Percentiles rank a stretch among this genome's conserved stretches.
Conservation (phyloP, 139 green algal genomes). For the Micractinium conductrix region DNA sequence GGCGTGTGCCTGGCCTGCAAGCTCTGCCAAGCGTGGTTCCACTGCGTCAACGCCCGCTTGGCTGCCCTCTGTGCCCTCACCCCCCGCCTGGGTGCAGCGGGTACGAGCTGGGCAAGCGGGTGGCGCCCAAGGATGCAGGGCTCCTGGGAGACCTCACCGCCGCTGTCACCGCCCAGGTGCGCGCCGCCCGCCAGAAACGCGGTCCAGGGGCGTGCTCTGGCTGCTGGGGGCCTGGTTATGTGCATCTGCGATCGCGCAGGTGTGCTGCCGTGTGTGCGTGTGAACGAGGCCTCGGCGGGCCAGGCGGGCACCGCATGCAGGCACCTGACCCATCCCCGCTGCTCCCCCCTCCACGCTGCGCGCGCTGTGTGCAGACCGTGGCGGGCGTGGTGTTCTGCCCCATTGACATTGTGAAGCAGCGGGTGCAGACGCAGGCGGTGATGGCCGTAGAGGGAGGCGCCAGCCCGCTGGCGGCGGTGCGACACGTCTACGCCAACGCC, state of each 20-base stretch:
- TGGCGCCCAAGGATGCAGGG: slow-evolving; percentile 48
- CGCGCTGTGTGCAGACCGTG: slow-evolving; percentile 57
- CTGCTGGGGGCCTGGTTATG: background rate
- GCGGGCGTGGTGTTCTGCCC: slow-evolving; percentile 88
- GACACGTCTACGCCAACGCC: slow-evolving; percentile 33
- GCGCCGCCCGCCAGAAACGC: too few relatives aligned
- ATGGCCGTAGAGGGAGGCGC: background rate
- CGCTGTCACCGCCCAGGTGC: slow-evolving; percentile 30
- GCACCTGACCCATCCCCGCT: background rate
- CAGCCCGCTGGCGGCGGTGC: slow-evolving; percentile 16
- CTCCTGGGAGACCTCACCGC: slow-evolving; percentile 67
- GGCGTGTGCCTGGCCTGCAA: too few relatives aligned
- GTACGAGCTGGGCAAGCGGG: slow-evolving; percentile 65
- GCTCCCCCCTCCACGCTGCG: background rate
- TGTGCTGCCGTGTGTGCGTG: too few relatives aligned
- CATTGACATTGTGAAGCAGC: slow-evolving; percentile 93
- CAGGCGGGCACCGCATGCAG: too few relatives aligned
- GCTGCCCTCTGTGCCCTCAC: background rate
- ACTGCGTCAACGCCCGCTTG: background rate
- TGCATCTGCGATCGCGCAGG: background rate
- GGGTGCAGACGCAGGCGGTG: slow-evolving; percentile 71
- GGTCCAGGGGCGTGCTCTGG: background rate
- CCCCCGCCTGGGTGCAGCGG: slow-evolving; percentile 36
- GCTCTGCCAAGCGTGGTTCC: background rate
- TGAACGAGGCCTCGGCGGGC: too few relatives aligned